phyloP scores from a whole-genome alignment of 768 basidiomycete genomes.

The Pleurotus ostreatus region DNA sequence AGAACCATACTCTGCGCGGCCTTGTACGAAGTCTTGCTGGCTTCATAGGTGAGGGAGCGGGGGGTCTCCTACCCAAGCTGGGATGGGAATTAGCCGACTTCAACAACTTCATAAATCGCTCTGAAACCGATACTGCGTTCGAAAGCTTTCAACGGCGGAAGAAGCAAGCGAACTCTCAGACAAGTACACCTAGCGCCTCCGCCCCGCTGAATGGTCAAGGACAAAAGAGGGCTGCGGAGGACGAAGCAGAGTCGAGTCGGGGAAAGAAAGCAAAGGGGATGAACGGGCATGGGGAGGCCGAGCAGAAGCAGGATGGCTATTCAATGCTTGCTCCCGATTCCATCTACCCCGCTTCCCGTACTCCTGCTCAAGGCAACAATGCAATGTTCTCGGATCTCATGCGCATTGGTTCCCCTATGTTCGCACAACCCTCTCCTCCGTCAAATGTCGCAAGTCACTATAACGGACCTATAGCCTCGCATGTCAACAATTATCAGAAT shows the following conservation, averaged over 20 bases:
- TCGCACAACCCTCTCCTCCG: constrained; percentile 43
- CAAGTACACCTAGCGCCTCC: constrained; percentile 6
- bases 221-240: constrained; percentile 56
- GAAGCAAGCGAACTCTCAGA: constrained; percentile 25
- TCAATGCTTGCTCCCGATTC: constrained; percentile 53
- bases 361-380: constrained; percentile 26
- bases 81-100: constrained; percentile 80
- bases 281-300: constrained; percentile 36
- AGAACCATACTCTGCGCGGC: constrained; percentile 81
- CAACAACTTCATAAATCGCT: constrained; percentile 74
- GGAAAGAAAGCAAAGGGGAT: constrained; percentile 48
- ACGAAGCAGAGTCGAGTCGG: constrained; percentile 31
- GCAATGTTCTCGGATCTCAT: constrained; percentile 61
- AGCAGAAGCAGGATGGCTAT: constrained; percentile 40
- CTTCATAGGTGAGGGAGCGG: constrained; percentile 87
- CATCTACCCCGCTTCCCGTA: constrained; percentile 19
- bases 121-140: constrained; percentile 92
- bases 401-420: constrained; percentile 59
- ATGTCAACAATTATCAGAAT: constrained; percentile 35
- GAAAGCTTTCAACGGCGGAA: constrained; percentile 82
- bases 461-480: constrained; percentile 28
- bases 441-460: constrained; percentile 35
- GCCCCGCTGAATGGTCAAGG: constrained; percentile 14
- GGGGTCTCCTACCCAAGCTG: constrained; percentile 70
- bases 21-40: constrained; percentile 70